Base-by-base conservation (phyloP, 1,284 basidiomycete genomes). In the Apiotrichum sp. region DNA sequence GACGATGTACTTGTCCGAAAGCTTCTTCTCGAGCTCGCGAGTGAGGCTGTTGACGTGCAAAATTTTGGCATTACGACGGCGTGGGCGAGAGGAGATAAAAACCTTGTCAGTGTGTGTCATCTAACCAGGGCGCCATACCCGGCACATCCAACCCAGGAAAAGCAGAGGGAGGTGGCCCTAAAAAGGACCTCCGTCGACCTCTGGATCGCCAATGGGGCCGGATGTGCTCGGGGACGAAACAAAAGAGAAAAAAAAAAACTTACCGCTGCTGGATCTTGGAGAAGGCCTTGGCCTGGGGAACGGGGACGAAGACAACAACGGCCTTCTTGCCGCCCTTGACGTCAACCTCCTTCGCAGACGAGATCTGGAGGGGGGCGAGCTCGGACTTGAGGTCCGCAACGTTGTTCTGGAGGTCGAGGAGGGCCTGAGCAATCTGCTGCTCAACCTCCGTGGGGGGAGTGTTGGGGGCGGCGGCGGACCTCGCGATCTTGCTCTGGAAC, bases 241-340 rank as follows among this genome's bases (percentile, higher is more conserved):
- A 41, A 6, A 6, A n/a, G 9, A 13, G 10, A 14, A 49, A 49
- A 49, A 49, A 33, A 13, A 16, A 35, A 3, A 8, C 88, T 71
- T 76, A 97, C 93, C 95, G 88, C 77, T 86, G 86, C 82, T 98
- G 96, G 70, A 98, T 83, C 81, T 96, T 98, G 83, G 89, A 91
- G 88, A 95, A 99, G 45, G 95, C 96, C 83, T 97, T 98, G 79
- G 96, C 79, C 80, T 95, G 91, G 69, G 95, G 93, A 59, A 97
- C 88, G 63, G 96, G 96, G 57, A 98, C 93, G 73, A 99, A 99
- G 79, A 99, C 82, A 65, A 98, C 92, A 70, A 98, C 95, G 53
- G 96, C 96, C 83, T 98, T 98, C 84, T 97, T 98, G 74, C 92
- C 93, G 68, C 95, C 96, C 76, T 93, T 93, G 71, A 98, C 95